Evolutionary conservation across 2,329 filamentous ascomycete species (phyloP).

Genomic region (Harringtonia aguacate): DNA sequence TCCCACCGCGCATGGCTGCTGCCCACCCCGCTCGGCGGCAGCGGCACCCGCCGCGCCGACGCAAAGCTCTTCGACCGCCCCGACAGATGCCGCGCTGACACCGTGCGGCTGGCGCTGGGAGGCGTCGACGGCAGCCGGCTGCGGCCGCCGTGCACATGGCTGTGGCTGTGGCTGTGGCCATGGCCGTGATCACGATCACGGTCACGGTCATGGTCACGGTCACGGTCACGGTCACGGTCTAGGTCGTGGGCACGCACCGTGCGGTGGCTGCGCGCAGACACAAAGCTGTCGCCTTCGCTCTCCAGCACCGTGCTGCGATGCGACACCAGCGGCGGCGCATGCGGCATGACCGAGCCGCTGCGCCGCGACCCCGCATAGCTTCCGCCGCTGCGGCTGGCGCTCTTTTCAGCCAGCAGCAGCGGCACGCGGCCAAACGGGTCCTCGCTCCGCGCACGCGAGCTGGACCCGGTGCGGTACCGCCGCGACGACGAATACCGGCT

Average conservation of each 20-base stretch:
- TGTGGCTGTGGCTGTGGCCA: no score
- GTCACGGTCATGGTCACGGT: no score
- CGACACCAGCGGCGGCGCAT: slow-evolving; percentile 11
- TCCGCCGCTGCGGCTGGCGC: slow-evolving; percentile 11
- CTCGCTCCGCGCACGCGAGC: slow-evolving; percentile 30
- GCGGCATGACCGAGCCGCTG: not conserved
- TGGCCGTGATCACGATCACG: no score
- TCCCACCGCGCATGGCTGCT: slow-evolving; percentile 23
- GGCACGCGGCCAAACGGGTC: slow-evolving; percentile 22
- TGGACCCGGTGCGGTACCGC: slow-evolving; percentile 20
- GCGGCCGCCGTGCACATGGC: slow-evolving; percentile 11
- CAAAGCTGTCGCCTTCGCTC: slow-evolving; percentile 30
- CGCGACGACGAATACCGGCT: slow-evolving; percentile 27
- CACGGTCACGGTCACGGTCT: no score
- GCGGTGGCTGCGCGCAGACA: slow-evolving; percentile 30
- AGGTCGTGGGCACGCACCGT: slow-evolving; percentile 19
- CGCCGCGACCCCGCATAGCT: not conserved
- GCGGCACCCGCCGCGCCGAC: slow-evolving; percentile 22
- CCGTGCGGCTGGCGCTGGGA: slow-evolving; percentile 5
- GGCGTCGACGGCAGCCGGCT: slow-evolving; percentile 4
- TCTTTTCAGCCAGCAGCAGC: slow-evolving; percentile 30
- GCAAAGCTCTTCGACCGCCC: slow-evolving; percentile 13
- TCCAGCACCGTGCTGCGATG: slow-evolving; percentile 11
- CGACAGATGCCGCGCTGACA: slow-evolving; percentile 5
- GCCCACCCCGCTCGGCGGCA: slow-evolving; percentile 30